phyloP scores from a whole-genome alignment of 169 alveolate species.

The Perkinsus olseni region DNA sequence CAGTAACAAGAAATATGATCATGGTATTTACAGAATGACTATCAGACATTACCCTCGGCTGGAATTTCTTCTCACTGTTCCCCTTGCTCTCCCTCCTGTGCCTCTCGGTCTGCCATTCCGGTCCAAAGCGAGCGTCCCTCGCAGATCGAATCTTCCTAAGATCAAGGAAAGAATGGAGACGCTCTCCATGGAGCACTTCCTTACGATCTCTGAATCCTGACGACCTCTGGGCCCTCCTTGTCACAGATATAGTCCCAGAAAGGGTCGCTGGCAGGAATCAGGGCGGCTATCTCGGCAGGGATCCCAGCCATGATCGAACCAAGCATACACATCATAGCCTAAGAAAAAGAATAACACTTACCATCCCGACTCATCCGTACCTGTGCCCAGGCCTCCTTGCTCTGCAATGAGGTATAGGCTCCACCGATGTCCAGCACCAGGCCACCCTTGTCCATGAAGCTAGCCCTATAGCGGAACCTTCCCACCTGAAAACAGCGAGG shows the following conservation, averaged over 20 bases:
- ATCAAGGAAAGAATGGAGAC: neutral
- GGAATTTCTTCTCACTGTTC: neutral
- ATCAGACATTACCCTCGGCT: neutral
- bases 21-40: neutral
- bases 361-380: neutral
- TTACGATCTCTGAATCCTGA: neutral
- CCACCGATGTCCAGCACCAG: neutral
- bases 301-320: neutral
- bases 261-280: neutral
- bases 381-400: conserved; percentile 1
- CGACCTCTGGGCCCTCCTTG: neutral
- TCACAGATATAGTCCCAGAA: neutral
- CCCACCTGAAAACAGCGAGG: neutral
- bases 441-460: neutral
- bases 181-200: neutral
- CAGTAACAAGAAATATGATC: neutral
- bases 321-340: neutral
- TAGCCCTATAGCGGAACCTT: neutral
- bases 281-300: neutral
- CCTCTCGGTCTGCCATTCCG: neutral
- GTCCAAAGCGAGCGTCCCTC: neutral
- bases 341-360: neutral
- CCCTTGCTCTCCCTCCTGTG: neutral
- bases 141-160: neutral
- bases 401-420: neutral